A percentile compares a stretch with the other conserved stretches of the same genome.
These are phyloP conservation scores for Tylopilus vinaceipallidus DNA, from an alignment of 768 basidiomycete genomes.

Conservation along the genomic window DNA sequence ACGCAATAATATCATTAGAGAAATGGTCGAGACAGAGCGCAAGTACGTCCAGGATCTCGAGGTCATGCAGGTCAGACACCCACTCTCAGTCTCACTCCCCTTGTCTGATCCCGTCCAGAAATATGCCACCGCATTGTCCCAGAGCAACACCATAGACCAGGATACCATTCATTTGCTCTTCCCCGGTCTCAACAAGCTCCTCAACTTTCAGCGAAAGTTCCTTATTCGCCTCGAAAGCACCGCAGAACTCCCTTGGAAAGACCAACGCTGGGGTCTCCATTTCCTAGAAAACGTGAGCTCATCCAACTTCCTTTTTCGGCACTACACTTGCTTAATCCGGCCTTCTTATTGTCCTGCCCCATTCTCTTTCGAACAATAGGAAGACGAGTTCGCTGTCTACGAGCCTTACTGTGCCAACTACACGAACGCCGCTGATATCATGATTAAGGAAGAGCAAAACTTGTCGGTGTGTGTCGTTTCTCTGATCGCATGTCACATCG, in stretches of 20 bases:
- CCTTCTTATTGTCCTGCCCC: constrained; percentile 41
- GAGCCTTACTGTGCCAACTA: constrained; percentile 98
- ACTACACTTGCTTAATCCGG: constrained; percentile 36
- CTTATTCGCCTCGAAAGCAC: constrained; percentile 87
- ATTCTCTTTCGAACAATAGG: constrained; percentile 56
- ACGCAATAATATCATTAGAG: constrained; percentile 76
- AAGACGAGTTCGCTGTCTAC: constrained; percentile 93
- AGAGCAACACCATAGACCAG: constrained; percentile 83
- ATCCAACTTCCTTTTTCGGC: constrained; percentile 10
- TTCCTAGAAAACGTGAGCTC: constrained; percentile 78
- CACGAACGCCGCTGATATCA: constrained; percentile 80
- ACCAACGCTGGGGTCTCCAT: constrained; percentile 84
- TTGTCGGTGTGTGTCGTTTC: constrained; percentile 63
- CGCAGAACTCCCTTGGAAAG: constrained; percentile 76
- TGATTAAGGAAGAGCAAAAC: constrained; percentile 83
- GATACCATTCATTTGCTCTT: constrained; percentile 96
- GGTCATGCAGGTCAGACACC: constrained; percentile 79
- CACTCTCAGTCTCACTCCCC: constrained; percentile 1
- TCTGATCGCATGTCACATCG: constrained; percentile 3
- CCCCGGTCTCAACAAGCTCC: constrained; percentile 88
- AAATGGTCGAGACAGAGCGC: constrained; percentile 92
- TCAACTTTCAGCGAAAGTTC: constrained; percentile 96
- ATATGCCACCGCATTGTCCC: constrained; percentile 82
- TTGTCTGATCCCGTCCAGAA: constrained; percentile 49
- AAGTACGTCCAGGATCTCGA: constrained; percentile 97